phyloP scores from a whole-genome alignment of 306 rosid species.

The Hippophae tibetana region DNA sequence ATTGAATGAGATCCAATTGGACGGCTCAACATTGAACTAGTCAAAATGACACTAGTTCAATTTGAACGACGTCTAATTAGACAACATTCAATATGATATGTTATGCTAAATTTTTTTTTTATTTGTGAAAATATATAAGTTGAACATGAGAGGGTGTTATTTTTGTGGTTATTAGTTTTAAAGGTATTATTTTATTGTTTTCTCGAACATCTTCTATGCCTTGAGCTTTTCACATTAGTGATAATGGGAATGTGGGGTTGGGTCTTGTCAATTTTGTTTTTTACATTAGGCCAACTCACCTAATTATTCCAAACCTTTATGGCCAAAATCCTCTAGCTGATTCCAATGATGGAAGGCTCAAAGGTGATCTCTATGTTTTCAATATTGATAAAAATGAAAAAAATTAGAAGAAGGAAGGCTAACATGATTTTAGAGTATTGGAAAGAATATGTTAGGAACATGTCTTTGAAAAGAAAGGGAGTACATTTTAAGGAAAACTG shows the following conservation, averaged over 20 bases:
- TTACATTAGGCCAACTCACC: background rate
- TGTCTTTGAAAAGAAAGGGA: background rate
- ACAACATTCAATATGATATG: too few species aligned
- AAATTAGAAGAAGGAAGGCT: background rate
- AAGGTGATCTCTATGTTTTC: slow-evolving; percentile 1
- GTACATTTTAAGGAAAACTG: too few species aligned
- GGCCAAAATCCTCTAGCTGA: background rate
- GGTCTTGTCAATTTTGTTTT: background rate
- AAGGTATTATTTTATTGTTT: too few species aligned
- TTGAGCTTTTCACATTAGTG: background rate
- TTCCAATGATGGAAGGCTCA: background rate
- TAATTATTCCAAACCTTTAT: background rate
- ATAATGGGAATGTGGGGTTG: background rate
- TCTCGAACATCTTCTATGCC: too few species aligned
- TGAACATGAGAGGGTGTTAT: too few species aligned
- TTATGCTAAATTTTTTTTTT: too few species aligned
- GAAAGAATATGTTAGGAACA: background rate
- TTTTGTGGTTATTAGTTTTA: too few species aligned
- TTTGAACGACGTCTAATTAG: too few species aligned
- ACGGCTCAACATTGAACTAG: too few species aligned
- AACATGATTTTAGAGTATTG: background rate
- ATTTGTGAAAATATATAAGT: too few species aligned
- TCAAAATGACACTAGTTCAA: too few species aligned
- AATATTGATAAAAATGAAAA: background rate
- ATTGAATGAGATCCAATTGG: too few species aligned